phyloP scores from a whole-genome alignment of 495 filamentous ascomycete species.

The Venustampulla echinocandica region DNA sequence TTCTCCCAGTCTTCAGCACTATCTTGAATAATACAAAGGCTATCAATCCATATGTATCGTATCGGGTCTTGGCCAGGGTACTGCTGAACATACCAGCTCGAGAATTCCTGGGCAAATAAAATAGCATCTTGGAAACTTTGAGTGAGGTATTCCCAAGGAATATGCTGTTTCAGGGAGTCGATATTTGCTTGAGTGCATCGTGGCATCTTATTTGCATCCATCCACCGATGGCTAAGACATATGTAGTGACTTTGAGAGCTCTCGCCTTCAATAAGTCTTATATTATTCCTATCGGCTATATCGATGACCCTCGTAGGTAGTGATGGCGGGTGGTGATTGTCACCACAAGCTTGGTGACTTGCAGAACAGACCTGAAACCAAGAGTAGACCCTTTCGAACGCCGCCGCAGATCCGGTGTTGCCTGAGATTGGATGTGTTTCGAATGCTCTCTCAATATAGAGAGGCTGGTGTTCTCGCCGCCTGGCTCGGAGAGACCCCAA shows the following conservation, averaged over 20 bases:
- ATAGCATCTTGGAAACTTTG: not conserved
- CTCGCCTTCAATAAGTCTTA: not conserved
- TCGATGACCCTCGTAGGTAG: not conserved
- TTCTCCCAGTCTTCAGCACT: not conserved
- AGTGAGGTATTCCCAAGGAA: not conserved
- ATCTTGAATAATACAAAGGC: not conserved
- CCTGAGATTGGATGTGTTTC: not conserved
- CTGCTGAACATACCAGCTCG: not conserved
- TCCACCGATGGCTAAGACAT: not conserved
- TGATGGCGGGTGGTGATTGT: not conserved
- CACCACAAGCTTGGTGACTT: not conserved
- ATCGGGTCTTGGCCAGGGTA: not conserved
- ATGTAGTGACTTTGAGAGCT: not conserved
- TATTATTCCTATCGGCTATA: not conserved
- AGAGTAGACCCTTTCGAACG: not conserved
- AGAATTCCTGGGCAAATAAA: not conserved
- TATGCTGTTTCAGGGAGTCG: not conserved
- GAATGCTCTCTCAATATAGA: not conserved
- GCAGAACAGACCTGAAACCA: not conserved
- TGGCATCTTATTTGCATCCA: not conserved
- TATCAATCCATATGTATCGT: constrained; percentile 1
- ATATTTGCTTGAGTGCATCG: not conserved
- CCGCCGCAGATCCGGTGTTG: not conserved
- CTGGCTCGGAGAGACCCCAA: not conserved
- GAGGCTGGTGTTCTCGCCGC: not conserved